Percentiles rank a stretch among this genome's conserved stretches.
These are phyloP conservation scores for Malania oleifera DNA, from an alignment of 164 flowering plant species.

Conservation along the genomic window DNA sequence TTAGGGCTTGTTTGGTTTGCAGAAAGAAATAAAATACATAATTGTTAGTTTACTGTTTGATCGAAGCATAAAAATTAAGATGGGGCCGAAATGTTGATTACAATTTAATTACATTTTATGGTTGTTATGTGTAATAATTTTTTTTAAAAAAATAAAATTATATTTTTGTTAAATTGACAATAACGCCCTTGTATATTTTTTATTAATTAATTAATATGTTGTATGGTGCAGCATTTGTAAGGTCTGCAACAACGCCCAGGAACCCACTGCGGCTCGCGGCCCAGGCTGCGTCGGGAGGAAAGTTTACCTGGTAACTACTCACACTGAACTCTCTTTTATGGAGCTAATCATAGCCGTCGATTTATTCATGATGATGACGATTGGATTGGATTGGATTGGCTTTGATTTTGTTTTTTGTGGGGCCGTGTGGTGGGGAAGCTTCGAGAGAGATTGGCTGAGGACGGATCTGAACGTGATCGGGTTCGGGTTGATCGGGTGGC, in stretches of 20 bases:
- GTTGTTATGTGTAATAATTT: too few relatives aligned
- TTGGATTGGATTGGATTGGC: background rate
- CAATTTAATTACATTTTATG: too few relatives aligned
- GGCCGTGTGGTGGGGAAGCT: constrained; percentile 34
- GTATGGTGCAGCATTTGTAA: constrained; percentile 47
- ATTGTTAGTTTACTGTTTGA: too few relatives aligned
- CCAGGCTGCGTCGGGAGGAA: constrained; percentile 43
- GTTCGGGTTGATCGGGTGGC: constrained; percentile 93
- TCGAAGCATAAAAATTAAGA: too few relatives aligned
- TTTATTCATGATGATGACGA: background rate
- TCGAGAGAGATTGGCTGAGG: constrained; percentile 79
- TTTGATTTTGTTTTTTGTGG: background rate
- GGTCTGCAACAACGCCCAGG: constrained; percentile 32
- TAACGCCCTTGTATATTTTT: background rate
- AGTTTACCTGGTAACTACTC: constrained; percentile 49
- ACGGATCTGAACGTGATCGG: constrained; percentile 83
- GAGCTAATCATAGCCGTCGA: background rate
- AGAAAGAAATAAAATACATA: too few relatives aligned
- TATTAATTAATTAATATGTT: background rate
- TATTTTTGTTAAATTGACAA: too few relatives aligned
- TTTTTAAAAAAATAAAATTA: too few relatives aligned
- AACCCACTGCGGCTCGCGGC: constrained; percentile 49
- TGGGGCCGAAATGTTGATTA: too few relatives aligned
- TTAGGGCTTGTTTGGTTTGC: too few relatives aligned
- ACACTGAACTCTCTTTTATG: background rate